Base-by-base conservation (phyloP, 768 basidiomycete genomes). In the Clitopilus passeckerianus region DNA sequence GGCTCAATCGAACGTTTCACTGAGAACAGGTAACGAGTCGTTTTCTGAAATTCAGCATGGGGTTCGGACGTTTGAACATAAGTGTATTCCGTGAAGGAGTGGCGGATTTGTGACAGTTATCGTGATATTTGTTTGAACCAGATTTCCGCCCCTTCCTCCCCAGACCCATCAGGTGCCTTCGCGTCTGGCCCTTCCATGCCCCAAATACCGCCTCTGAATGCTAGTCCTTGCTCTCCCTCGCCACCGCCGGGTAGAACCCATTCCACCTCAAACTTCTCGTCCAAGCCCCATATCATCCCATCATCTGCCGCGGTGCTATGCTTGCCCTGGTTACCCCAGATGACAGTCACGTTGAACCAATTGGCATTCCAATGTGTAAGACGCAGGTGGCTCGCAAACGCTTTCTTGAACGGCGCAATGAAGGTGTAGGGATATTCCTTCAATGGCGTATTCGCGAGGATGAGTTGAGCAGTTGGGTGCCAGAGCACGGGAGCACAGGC, bases 131-230 rank as follows among this genome's bases (percentile, higher is more conserved):
- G 24, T 33, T 24, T 34, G 60, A 78, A 77, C 76, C 77, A 78
- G 8, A 77, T 72, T 59, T 78, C 75, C 6, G 76, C 77, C 15
- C 68, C 65, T n/a, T 68, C 69, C 62, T 71, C 71, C 5, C 71
- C 75, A 6, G 1, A 54, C 0, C 72, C 73, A n/a, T 52, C 64
- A 1, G 74, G 73, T 2, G 65, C 65, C 12, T 59, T 59, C 20
- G 72, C 69, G 54, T 74, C 73, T 0, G 59, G 61, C 0, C 74
- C 76, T 53, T 73, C 72, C 64, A 68, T 74, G 0, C 77, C 77
- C 77, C 75, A 77, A 63, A 80, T 74, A 2, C 70, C 68, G 1
- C 75, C 74, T 57, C 68, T 72, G 54, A 79, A 75, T 23, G 75
- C 73, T 55, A 75, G 63, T 0, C 77, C 77, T 56, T 73, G 72